Evolutionary conservation across 768 basidiomycete species (phyloP).

Genomic region (Podaxis sp.): DNA sequence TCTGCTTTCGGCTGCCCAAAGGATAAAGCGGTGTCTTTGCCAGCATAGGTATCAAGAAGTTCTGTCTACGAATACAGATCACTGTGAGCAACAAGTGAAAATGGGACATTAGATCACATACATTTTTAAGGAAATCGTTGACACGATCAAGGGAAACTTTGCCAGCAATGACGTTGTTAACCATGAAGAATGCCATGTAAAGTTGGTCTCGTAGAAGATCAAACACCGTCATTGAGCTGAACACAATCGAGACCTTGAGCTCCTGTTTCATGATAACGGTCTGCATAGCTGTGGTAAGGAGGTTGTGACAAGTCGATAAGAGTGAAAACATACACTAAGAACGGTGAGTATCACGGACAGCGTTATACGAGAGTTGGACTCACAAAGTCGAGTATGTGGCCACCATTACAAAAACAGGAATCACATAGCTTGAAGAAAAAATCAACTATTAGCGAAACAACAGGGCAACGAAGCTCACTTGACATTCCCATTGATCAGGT

Average conservation of each 20-base stretch:
- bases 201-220: conserved; percentile 57
- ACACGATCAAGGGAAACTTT: conserved; percentile 66
- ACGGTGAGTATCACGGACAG: background rate
- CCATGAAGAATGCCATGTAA: conserved; percentile 33
- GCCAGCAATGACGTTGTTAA: conserved; percentile 35
- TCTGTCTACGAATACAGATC: conserved; percentile 39
- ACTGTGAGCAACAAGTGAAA: background rate
- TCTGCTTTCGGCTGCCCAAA: conserved; percentile 17
- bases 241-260: conserved; percentile 42
- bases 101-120: conserved; percentile 15
- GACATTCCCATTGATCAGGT: conserved; percentile 44
- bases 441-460: background rate
- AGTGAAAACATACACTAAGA: conserved; percentile 13
- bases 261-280: conserved; percentile 38
- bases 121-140: conserved; percentile 38
- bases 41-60: conserved; percentile 39
- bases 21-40: conserved; percentile 18
- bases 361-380: background rate
- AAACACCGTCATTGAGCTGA: conserved; percentile 63
- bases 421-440: conserved; percentile 40
- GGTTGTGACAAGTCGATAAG: background rate
- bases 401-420: conserved; percentile 66
- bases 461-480: conserved; percentile 40
- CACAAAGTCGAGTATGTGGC: conserved; percentile 62
- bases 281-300: conserved; percentile 19